Evolutionary conservation across 257 asterid genomes (phyloP).

Genomic region (Misopates orontium): DNA sequence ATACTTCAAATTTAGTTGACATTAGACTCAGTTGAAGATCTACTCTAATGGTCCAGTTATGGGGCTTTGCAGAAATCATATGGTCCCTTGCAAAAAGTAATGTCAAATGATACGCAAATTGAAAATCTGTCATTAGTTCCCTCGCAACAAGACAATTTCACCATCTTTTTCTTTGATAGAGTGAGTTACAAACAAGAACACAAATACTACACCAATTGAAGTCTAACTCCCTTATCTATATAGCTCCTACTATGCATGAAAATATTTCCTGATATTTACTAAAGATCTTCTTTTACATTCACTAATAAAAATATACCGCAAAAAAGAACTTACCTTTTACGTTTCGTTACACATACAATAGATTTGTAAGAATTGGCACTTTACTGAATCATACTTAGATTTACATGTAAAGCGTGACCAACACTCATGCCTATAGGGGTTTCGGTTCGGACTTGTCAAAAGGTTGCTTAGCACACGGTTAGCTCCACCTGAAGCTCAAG

Average conservation of each 20-base stretch:
- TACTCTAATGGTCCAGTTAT: conserved; percentile 16
- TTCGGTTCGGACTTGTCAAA: no score
- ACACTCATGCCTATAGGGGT: no score
- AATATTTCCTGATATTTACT: conserved; percentile 26
- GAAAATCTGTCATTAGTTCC: conserved; percentile 30
- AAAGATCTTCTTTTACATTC: background rate
- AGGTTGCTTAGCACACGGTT: no score
- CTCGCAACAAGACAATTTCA: conserved; percentile 29
- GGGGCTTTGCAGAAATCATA: conserved; percentile 22
- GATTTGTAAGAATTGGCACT: no score
- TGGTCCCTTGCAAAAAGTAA: conserved; percentile 41
- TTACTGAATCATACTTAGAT: no score
- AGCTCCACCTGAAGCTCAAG: no score
- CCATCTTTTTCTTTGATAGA: conserved; percentile 38
- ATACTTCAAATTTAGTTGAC: conserved; percentile 28
- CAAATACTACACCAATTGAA: conserved; percentile 47
- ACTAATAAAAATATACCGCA: no score
- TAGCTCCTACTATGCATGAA: no score
- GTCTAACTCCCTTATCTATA: no score
- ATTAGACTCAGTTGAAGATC: conserved; percentile 20
- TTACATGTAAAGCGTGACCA: no score
- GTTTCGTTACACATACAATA: no score
- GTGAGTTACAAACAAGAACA: conserved; percentile 34
- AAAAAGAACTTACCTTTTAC: no score
- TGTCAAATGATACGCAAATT: conserved; percentile 28